Percentiles rank a stretch among this genome's conserved stretches.
phyloP scores from a whole-genome alignment of 2,329 filamentous ascomycete species.

The Didymella arachidicola region DNA sequence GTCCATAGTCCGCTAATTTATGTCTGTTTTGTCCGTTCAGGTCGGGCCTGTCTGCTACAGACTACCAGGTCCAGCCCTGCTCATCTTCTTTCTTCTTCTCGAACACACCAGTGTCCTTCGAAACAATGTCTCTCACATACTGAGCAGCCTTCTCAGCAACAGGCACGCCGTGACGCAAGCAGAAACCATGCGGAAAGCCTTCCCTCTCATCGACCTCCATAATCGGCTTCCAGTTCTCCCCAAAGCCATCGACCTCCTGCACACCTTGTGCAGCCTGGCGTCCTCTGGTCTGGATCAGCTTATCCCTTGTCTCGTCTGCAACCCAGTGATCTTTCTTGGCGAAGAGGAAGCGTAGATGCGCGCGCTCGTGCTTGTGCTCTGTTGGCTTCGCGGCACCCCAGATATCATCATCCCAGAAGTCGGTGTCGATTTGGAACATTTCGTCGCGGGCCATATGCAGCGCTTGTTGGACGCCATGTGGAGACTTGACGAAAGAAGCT shows the following conservation, averaged over 20 bases:
- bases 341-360: constrained; percentile 66
- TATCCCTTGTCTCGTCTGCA: constrained; percentile 64
- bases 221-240: constrained; percentile 53
- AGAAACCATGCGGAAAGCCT: constrained; percentile 67
- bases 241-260: constrained; percentile 21
- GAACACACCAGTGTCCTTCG: constrained; percentile 27
- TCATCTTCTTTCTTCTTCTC: constrained; percentile 20
- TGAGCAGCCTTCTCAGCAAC: constrained; percentile 61
- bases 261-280: constrained; percentile 9
- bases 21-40: not conserved
- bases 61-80: constrained; percentile 19
- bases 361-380: constrained; percentile 44
- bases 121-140: constrained; percentile 57
- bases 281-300: constrained; percentile 59
- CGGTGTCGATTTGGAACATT: constrained; percentile 63
- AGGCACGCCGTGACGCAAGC: constrained; percentile 57
- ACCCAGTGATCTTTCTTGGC: constrained; percentile 69
- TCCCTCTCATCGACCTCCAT: constrained; percentile 65
- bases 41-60: not conserved
- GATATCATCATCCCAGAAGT: constrained; percentile 66
- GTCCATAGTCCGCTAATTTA: not conserved
- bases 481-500: constrained; percentile 59
- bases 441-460: constrained; percentile 67
- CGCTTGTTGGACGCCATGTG: constrained; percentile 61
- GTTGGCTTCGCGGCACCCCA: constrained; percentile 60